Evolutionary conservation across 148 eudicot species (phyloP).

Genomic region (Persicaria tinctoria): DNA sequence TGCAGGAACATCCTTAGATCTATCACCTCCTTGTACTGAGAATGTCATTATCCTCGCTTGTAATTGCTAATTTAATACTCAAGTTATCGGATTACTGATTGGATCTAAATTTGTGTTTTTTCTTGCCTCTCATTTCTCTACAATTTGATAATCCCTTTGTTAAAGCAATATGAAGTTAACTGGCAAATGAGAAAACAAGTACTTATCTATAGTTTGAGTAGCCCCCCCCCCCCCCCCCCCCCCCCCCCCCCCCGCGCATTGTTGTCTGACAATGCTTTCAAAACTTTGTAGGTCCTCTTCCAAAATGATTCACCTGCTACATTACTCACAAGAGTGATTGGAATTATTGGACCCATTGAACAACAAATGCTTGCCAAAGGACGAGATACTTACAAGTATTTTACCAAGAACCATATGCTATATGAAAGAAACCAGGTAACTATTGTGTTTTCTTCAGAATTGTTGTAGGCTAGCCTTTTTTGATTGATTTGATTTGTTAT

Average conservation of each 20-base stretch:
- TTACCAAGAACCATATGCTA: conserved; percentile 98
- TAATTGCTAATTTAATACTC: too few species aligned
- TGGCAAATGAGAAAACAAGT: not conserved
- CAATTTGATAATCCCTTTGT: too few species aligned
- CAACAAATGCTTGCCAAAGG: conserved; percentile 96
- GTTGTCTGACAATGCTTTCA: conserved; percentile 3
- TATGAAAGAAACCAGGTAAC: conserved; percentile 97
- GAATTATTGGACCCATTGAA: conserved; percentile 79
- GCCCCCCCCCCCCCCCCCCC: not conserved
- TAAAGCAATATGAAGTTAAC: too few species aligned
- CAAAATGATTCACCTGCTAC: conserved; percentile 99
- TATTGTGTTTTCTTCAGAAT: not conserved
- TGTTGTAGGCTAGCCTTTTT: not conserved
- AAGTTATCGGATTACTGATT: too few species aligned
- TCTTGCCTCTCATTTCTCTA: too few species aligned
- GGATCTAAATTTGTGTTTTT: too few species aligned
- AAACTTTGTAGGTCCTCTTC: conserved; percentile 68
- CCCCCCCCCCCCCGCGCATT: not conserved
- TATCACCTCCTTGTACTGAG: too few species aligned
- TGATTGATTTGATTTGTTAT: not conserved
- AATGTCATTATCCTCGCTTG: too few species aligned
- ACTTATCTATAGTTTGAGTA: not conserved
- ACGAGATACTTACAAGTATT: conserved; percentile 85
- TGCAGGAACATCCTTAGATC: too few species aligned
- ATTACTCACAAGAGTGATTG: conserved; percentile 89